Percentiles rank a stretch among this genome's conserved stretches.
Conservation (phyloP, 1,139 yeast genomes). For the Pichia inconspicua region DNA sequence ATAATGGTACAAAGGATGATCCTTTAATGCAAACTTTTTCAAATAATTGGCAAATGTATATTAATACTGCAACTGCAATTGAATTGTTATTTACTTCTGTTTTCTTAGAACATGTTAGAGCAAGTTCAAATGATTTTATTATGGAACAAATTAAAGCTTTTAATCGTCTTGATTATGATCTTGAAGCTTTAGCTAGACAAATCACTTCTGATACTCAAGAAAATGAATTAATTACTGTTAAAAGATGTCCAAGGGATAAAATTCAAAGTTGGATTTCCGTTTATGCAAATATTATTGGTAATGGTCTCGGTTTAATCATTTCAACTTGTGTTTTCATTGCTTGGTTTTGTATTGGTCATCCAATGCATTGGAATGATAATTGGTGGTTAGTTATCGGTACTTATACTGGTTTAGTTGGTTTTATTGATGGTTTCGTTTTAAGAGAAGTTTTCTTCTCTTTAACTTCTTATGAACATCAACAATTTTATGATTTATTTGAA, state of each 20-base stretch:
- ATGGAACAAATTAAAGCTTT: constrained; percentile 22
- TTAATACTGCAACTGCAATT: constrained; percentile 34
- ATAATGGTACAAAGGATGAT: constrained; percentile 11
- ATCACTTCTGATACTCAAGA: constrained; percentile 19
- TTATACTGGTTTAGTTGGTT: constrained; percentile 35
- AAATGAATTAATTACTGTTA: constrained; percentile 21
- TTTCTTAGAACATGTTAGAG: constrained; percentile 32
- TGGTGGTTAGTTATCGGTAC: constrained; percentile 40
- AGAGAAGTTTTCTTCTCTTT: constrained; percentile 31
- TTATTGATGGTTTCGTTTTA: constrained; percentile 33
- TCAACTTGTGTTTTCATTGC: constrained; percentile 28
- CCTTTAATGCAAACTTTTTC: constrained; percentile 22
- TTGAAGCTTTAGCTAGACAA: constrained; percentile 25
- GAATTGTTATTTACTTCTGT: constrained; percentile 28
- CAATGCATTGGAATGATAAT: constrained; percentile 29
- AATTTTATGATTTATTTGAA: constrained; percentile 37
- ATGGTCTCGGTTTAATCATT: constrained; percentile 32
- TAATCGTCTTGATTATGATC: constrained; percentile 24
- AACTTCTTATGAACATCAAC: constrained; percentile 25
- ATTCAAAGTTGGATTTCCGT: constrained; percentile 27
- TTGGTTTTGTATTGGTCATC: constrained; percentile 32
- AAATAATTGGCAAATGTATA: constrained; percentile 33
- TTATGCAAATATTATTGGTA: constrained; percentile 34
- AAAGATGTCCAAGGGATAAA: constrained; percentile 20
- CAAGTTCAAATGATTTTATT: constrained; percentile 28